phyloP scores from a whole-genome alignment of 2,329 filamentous ascomycete genomes.

The Xylaria arbuscula region DNA sequence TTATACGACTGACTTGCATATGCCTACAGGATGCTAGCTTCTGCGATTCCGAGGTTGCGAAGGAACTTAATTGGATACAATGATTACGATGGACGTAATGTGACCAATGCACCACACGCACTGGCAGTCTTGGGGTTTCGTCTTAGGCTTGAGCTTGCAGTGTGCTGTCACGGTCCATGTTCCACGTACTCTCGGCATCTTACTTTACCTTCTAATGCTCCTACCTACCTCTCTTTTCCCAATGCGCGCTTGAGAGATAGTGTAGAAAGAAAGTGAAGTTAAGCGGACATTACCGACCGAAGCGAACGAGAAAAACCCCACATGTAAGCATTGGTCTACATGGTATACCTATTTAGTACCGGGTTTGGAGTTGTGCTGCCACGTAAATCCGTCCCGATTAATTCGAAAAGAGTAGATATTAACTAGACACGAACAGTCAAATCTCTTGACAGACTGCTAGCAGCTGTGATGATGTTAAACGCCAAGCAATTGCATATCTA shows the following conservation, averaged over 20 bases:
- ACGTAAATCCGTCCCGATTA: conserved; percentile 8
- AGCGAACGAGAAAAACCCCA: background rate
- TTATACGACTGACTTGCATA: too few species aligned
- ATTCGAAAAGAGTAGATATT: background rate
- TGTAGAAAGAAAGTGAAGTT: background rate
- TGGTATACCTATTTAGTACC: background rate
- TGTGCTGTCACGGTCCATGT: background rate
- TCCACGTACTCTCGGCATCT: background rate
- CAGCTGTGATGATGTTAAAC: background rate
- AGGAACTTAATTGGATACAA: conserved; percentile 2
- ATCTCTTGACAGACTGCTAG: background rate
- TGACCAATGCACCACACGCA: conserved; percentile 8
- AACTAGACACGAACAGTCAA: background rate
- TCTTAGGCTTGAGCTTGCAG: background rate
- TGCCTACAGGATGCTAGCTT: too few species aligned
- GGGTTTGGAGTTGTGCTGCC: background rate
- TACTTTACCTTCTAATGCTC: background rate
- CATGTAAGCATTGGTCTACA: background rate
- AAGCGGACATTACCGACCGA: conserved; percentile 2
- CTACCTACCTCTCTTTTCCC: background rate
- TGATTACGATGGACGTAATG: background rate
- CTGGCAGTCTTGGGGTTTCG: background rate
- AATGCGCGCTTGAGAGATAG: background rate
- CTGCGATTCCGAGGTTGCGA: background rate
- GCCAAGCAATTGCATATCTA: too few species aligned